These are phyloP conservation scores for Fusarium sp. DNA, from an alignment of 2,329 filamentous ascomycete genomes.

Conservation along the genomic window DNA sequence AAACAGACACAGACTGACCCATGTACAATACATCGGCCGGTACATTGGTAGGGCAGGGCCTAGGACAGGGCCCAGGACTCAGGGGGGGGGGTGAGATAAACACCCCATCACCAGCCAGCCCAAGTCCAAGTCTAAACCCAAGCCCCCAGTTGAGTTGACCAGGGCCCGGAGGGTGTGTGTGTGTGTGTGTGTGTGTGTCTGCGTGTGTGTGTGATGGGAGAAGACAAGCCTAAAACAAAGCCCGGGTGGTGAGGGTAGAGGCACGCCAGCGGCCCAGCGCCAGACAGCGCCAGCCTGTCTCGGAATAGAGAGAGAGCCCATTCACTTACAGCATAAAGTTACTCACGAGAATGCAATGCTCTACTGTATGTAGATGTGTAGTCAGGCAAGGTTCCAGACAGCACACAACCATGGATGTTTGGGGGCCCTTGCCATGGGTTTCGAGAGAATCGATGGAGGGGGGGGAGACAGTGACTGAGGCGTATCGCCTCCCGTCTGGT, in stretches of 20 bases:
- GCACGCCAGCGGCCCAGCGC: slow-evolving; percentile 30
- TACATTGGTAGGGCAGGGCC: slow-evolving; percentile 32
- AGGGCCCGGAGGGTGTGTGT: slow-evolving; percentile 24
- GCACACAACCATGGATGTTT: slow-evolving; percentile 16
- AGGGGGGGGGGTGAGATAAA: slow-evolving; percentile 26
- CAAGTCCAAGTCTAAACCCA: slow-evolving; percentile 18
- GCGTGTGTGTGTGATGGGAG: slow-evolving; percentile 13
- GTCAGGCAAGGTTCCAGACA: slow-evolving; percentile 25
- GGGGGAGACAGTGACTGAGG: slow-evolving; percentile 30
- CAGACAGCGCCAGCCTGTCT: slow-evolving; percentile 33
- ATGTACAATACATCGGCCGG: slow-evolving; percentile 33
- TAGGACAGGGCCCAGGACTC: slow-evolving; percentile 10
- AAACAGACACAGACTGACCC: slow-evolving; percentile 1
- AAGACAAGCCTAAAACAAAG: slow-evolving; percentile 25
- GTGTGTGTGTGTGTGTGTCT: slow-evolving; percentile 21
- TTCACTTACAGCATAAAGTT: slow-evolving; percentile 27
- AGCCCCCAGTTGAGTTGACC: slow-evolving; percentile 3
- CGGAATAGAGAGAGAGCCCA: slow-evolving; percentile 1
- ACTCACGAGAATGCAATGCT: slow-evolving; percentile 29
- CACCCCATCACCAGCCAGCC: slow-evolving; percentile 33
- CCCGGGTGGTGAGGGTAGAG: slow-evolving; percentile 11
- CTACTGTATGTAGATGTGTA: slow-evolving; percentile 9
- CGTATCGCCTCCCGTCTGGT: slow-evolving; percentile 12
- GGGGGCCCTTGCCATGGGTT: slow-evolving; percentile 31
- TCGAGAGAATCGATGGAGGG: slow-evolving; percentile 28